Evolutionary conservation across 495 filamentous ascomycete genomes (phyloP).

Genomic region (Physcia stellaris): DNA sequence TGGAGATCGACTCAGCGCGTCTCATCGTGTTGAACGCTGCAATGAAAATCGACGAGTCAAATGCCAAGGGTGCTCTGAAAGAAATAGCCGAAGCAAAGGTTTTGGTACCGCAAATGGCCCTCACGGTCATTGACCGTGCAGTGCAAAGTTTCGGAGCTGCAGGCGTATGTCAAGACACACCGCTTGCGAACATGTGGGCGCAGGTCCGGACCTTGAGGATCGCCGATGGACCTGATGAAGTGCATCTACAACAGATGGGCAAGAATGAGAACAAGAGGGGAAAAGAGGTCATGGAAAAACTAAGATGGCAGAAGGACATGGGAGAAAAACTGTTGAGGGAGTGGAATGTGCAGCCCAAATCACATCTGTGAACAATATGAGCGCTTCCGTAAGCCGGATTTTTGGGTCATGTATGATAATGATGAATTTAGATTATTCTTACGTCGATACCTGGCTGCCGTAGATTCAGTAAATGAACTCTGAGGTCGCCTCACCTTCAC

Average conservation of each 20-base stretch:
- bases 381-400: no score
- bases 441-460: no score
- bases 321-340: slow-evolving; percentile 52
- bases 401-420: no score
- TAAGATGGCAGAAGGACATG: slow-evolving; percentile 50
- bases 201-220: slow-evolving; percentile 67
- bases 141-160: slow-evolving; percentile 77
- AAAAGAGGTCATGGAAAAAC: slow-evolving; percentile 45
- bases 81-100: slow-evolving; percentile 86
- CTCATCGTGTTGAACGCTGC: slow-evolving; percentile 81
- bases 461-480: no score
- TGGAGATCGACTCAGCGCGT: slow-evolving; percentile 81
- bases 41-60: slow-evolving; percentile 70
- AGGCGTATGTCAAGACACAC: slow-evolving; percentile 83
- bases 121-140: slow-evolving; percentile 74
- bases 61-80: slow-evolving; percentile 66
- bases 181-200: slow-evolving; percentile 78
- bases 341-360: slow-evolving; percentile 37
- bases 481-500: no score
- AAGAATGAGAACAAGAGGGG: slow-evolving; percentile 66
- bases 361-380: slow-evolving; percentile 28
- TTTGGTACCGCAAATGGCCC: slow-evolving; percentile 60
- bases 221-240: slow-evolving; percentile 88
- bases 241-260: slow-evolving; percentile 83
- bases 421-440: no score